phyloP scores from a whole-genome alignment of 2,329 filamentous ascomycete genomes.

The Phialophora macrospora region DNA sequence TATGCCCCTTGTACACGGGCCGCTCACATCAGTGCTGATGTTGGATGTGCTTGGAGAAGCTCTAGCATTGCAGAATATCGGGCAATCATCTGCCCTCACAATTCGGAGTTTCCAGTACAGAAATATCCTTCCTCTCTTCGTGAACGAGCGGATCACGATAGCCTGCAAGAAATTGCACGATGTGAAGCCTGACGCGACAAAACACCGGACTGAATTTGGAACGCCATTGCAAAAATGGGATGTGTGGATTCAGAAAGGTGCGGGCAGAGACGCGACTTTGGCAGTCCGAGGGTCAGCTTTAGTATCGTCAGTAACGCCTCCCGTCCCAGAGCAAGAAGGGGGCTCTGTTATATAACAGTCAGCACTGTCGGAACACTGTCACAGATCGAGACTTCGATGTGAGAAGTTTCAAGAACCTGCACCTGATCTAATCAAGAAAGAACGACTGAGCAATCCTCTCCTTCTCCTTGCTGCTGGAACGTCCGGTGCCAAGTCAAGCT shows the following conservation, averaged over 20 bases:
- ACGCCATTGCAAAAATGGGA: slow-evolving; percentile 63
- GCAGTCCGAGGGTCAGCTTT: slow-evolving; percentile 32
- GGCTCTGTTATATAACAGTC: not conserved
- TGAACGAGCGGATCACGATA: slow-evolving; percentile 70
- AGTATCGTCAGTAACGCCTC: slow-evolving; percentile 10
- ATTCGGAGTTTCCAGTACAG: slow-evolving; percentile 72
- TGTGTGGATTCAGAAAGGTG: slow-evolving; percentile 51
- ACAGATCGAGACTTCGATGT: not conserved
- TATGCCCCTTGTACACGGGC: slow-evolving; percentile 82
- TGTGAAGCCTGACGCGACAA: slow-evolving; percentile 39
- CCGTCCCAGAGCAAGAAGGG: not conserved
- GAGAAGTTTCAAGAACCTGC: no score
- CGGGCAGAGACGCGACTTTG: slow-evolving; percentile 26
- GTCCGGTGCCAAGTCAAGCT: no score
- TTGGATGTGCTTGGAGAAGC: slow-evolving; percentile 62
- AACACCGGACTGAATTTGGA: slow-evolving; percentile 65
- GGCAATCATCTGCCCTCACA: slow-evolving; percentile 19
- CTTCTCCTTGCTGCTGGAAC: no score
- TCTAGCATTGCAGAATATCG: slow-evolving; percentile 2
- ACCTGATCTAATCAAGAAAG: no score
- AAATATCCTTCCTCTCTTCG: slow-evolving; percentile 82
- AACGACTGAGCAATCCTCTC: no score
- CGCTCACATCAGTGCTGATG: slow-evolving; percentile 77
- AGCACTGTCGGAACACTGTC: not conserved
- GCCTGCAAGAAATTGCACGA: slow-evolving; percentile 60